phyloP scores from a whole-genome alignment of 1,284 basidiomycete species.

The Schizophyllum amplum region DNA sequence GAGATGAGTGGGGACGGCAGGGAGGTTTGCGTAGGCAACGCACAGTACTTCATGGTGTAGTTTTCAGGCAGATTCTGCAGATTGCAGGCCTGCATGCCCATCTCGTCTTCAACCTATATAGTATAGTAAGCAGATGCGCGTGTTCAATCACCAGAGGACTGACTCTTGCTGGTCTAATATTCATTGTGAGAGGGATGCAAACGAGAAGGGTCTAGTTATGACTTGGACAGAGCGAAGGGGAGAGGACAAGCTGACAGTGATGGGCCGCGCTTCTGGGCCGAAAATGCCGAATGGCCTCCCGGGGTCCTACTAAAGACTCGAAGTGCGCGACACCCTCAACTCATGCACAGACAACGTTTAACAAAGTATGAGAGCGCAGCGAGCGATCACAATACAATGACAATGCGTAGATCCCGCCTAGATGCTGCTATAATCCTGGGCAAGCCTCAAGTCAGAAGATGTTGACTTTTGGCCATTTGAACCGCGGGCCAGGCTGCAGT shows the following conservation, averaged over 20 bases:
- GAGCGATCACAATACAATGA: no score
- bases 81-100: conserved; percentile 91
- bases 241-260: no score
- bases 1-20: conserved; percentile 15
- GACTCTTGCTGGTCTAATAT: conserved; percentile 18
- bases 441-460: no score
- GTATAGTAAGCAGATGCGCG: conserved; percentile 51
- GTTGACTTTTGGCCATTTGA: not conserved
- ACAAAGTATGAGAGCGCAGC: no score
- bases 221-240: no score
- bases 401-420: no score
- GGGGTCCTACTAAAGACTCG: no score
- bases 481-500: not conserved
- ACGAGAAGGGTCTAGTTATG: not conserved
- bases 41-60: conserved; percentile 91
- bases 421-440: no score
- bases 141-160: conserved; percentile 22
- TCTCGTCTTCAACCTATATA: conserved; percentile 36
- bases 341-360: no score
- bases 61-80: conserved; percentile 92
- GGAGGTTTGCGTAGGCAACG: conserved; percentile 13
- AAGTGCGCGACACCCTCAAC: no score
- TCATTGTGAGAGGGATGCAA: conserved; percentile 26
- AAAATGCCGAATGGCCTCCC: no score
- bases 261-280: no score